phyloP scores from a whole-genome alignment of 192 early-diverging fungal genomes.

The Dimargaris verticillata region DNA sequence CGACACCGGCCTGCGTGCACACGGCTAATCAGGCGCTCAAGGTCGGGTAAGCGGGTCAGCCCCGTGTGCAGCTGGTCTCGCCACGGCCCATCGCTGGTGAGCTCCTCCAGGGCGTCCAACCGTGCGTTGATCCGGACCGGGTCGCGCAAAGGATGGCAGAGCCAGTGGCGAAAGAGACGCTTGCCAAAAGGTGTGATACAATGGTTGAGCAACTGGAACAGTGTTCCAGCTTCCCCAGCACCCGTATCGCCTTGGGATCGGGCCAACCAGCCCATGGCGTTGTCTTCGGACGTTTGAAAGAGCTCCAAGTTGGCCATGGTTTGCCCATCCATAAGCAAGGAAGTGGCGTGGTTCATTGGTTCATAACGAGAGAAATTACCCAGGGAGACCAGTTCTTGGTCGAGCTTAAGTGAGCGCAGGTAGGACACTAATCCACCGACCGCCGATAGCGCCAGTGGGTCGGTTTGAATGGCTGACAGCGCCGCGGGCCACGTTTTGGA shows the following conservation, averaged over 20 bases:
- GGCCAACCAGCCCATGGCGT: conserved; percentile 15
- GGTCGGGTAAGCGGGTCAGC: conserved; percentile 49
- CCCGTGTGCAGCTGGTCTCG: conserved; percentile 27
- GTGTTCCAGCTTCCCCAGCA: conserved; percentile 42
- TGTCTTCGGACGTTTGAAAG: conserved; percentile 67
- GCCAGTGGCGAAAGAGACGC: conserved; percentile 60
- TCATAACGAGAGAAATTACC: conserved; percentile 72
- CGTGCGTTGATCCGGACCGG: conserved; percentile 57
- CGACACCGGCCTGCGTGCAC: conserved; percentile 75
- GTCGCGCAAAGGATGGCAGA: conserved; percentile 72
- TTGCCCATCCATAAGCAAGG: conserved; percentile 81
- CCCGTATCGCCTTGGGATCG: background rate
- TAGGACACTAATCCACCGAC: conserved; percentile 76
- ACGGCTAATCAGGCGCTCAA: conserved; percentile 80
- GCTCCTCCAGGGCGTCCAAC: conserved; percentile 77
- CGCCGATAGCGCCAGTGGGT: conserved; percentile 29
- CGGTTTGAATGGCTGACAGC: conserved; percentile 18
- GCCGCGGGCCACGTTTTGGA: conserved; percentile 13
- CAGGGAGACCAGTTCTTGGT: conserved; percentile 66
- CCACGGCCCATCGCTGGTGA: conserved; percentile 35
- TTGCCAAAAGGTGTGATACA: conserved; percentile 82
- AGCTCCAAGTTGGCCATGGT: conserved; percentile 86
- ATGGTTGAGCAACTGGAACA: conserved; percentile 72
- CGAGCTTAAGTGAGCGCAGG: conserved; percentile 75
- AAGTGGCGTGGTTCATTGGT: conserved; percentile 54